These are phyloP conservation scores for Crithidia thermophila DNA, from an alignment of 208 protist species.

Conservation along the genomic window DNA sequence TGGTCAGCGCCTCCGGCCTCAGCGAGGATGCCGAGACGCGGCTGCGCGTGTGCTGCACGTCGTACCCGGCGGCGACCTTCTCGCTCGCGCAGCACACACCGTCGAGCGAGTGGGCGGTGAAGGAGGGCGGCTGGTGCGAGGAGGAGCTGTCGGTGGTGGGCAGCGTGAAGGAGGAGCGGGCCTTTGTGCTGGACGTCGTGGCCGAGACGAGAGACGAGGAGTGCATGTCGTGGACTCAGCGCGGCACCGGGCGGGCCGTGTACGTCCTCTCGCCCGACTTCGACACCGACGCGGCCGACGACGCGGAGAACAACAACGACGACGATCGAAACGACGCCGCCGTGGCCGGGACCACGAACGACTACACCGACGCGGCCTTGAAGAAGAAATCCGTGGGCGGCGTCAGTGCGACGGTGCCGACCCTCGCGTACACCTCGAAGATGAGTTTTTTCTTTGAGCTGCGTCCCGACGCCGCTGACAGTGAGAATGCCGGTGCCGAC, in stretches of 20 bases:
- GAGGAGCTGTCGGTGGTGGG: conserved; percentile 20
- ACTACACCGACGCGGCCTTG: not conserved
- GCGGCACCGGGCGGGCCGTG: conserved; percentile 8
- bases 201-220: conserved; percentile 21
- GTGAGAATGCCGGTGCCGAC: not conserved
- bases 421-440: not conserved
- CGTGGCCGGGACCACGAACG: not conserved
- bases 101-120: conserved; percentile 12
- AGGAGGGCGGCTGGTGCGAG: conserved; percentile 5
- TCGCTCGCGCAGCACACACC: conserved; percentile 22
- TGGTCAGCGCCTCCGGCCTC: conserved; percentile 13
- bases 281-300: not conserved
- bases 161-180: conserved; percentile 3
- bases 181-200: conserved; percentile 28
- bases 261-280: conserved; percentile 13
- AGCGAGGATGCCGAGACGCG: conserved; percentile 15
- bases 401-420: not conserved
- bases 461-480: not conserved
- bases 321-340: not conserved
- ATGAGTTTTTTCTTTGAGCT: conserved; percentile 37
- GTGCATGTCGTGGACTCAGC: conserved; percentile 22
- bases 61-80: conserved; percentile 9
- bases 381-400: not conserved
- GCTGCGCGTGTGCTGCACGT: conserved; percentile 19
- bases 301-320: not conserved